Evolutionary conservation across 192 early-diverging fungal species (phyloP), one percentile per base, ranked within the genome.

Genomic region (Dispira parvispora): DNA sequence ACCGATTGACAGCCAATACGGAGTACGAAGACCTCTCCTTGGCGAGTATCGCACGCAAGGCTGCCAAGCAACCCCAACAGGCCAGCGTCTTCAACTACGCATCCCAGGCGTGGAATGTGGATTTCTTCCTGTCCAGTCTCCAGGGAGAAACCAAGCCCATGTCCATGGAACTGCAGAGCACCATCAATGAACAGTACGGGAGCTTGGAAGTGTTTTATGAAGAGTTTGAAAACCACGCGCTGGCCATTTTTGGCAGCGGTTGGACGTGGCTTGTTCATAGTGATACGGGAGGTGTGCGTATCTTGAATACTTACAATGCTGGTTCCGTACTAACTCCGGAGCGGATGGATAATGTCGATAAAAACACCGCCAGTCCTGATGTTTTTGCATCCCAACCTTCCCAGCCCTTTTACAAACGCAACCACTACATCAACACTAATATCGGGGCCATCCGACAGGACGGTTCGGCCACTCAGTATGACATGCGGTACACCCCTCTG

Each of bases 81-180:
- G 47, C 58, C 11, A 55, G 71, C 43, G 55, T 75, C 38, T 62
- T 63, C 28, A 78, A 74, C 67, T 68, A 73, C 49, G 70, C 76
- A 16, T 75, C 76, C 56, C 76, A 78, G 66, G 76, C 76, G 16
- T 78, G 76, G 76, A 73, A 69, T 67, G 70, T 71, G 43, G 70
- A 73, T 52, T 78, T 78, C 64, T 78, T 75, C 67, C 58, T 78
- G 21, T 52, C 60, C 73, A 23, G 44, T 75, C 42, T 61, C 25
- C 25, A 13, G 2, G 63, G 47, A 18, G 63, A 74, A 11, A 58
- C 64, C 8, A 46, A 43, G 60, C 52, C 65, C 4, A 58, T 66
- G 28, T 32, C 64, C 20, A 65, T 66, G 43, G 67, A 69, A 27
- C 49, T 71, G 26, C 55, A 62, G 65, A 63, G 66, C 26, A 47